These are phyloP conservation scores for Tillandsia leiboldiana DNA, from an alignment of 176 grass and related monocot genomes.

Conservation along the genomic window DNA sequence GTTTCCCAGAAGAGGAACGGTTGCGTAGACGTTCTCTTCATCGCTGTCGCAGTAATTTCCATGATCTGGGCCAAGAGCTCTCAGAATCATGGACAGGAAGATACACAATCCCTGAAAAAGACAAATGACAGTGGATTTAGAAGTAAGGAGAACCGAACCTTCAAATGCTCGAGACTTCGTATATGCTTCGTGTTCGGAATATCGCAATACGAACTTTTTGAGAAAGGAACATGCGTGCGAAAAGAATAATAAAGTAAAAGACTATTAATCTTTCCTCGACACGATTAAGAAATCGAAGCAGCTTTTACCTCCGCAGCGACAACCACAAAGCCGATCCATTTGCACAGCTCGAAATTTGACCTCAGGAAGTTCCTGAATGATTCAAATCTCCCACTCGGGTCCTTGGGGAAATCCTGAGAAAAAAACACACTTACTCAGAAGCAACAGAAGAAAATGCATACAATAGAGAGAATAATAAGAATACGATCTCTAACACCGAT, in stretches of 20 bases:
- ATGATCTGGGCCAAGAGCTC: constrained; percentile 13
- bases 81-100: constrained; percentile 58
- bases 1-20: not conserved
- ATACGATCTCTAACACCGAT: not conserved
- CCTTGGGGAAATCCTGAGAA: constrained; percentile 78
- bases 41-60: not conserved
- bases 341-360: constrained; percentile 73
- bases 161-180: not conserved
- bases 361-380: constrained; percentile 62
- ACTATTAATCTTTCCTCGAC: not conserved
- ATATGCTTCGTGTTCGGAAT: no score
- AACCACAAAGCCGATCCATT: constrained; percentile 74
- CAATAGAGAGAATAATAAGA: not conserved
- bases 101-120: constrained; percentile 50
- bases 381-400: constrained; percentile 70
- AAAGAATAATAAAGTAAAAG: not conserved
- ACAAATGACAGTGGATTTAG: not conserved
- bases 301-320: constrained; percentile 56
- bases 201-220: not conserved
- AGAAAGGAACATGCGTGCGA: not conserved
- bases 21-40: not conserved
- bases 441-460: constrained; percentile 3
- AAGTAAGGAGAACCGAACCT: constrained; percentile 9
- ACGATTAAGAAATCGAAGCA: not conserved
- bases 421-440: not conserved